Conservation (phyloP, 2,329 filamentous ascomycete genomes). For the Boeremia exigua region DNA sequence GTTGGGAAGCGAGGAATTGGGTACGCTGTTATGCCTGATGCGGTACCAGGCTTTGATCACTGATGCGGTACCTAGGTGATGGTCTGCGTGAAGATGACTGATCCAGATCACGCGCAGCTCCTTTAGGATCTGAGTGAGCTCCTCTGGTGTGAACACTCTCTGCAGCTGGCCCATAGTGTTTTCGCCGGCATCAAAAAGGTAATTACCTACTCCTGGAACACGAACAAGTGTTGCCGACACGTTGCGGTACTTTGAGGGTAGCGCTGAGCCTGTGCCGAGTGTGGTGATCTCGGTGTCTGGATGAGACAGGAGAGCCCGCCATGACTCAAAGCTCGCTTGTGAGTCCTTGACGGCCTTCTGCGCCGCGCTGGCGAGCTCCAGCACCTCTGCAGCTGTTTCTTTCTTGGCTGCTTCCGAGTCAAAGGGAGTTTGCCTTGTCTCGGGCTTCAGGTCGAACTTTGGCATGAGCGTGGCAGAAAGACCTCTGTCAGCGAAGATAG, state of each 20-base stretch:
- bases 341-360: constrained; percentile 44
- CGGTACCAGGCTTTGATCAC: constrained; percentile 83
- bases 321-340: constrained; percentile 55
- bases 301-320: constrained; percentile 72
- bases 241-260: constrained; percentile 93
- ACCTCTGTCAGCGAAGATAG: constrained; percentile 48
- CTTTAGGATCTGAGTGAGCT: constrained; percentile 73
- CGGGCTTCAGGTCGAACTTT: constrained; percentile 46
- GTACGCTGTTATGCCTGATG: constrained; percentile 56
- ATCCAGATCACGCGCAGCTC: constrained; percentile 88
- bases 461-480: constrained; percentile 56
- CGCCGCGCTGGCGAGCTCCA: constrained; percentile 59
- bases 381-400: constrained; percentile 55
- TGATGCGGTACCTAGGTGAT: constrained; percentile 84
- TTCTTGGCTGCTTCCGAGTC: constrained; percentile 54
- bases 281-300: constrained; percentile 82
- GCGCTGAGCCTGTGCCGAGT: constrained; percentile 87
- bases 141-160: constrained; percentile 70
- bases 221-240: constrained; percentile 87
- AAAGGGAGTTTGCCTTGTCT: constrained; percentile 47
- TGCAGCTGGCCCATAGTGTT: constrained; percentile 87
- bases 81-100: constrained; percentile 94
- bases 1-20: constrained; percentile 28
- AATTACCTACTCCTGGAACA: constrained; percentile 84
- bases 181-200: constrained; percentile 90